Evolutionary conservation across 768 basidiomycete genomes (phyloP), one percentile per base, ranked within the genome.

Genomic region (Leccinum subtestaceum): DNA sequence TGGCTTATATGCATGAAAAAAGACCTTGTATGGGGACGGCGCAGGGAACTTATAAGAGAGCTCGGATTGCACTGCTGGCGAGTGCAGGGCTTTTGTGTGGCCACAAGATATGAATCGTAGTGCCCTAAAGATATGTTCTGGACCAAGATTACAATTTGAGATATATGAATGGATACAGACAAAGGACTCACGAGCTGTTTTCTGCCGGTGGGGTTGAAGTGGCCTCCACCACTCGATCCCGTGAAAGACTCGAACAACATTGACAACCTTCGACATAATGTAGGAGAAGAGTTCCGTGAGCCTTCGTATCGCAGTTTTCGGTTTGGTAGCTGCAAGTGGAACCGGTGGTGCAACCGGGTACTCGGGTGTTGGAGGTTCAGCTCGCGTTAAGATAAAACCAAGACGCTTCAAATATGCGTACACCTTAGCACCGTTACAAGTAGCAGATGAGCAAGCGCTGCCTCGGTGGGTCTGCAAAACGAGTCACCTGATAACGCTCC

Each of bases 1-100:
- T 2, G 96, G 96, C 68, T 96, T 97, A 77, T 95, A 96, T 4
- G 93, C 78, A 67, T 97, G 89, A 73, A 81, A 98, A 75, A 97
- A 98, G 4, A 93, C 81, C 53, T 82, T 77, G 70, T 95, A 98
- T 2, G 70, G 52, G 31, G 63, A 58, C 2, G 61, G 36, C 29
- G 13, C 3, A 6, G 52, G 49, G 7, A 46, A 60, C 31, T 6
- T 59, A 2, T 59, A n/a, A 13, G 46, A 12, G 23, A 11, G 34
- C 13, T 25, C 40, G n/a, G 52, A 58, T 64, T 55, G 31, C 58
- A 58, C 34, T 68, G 19, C 25, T 2, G 49, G 50, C 15, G 12
- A 29, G 70, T 21, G 86, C 74, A 45, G 32, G 5, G 85, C 80
- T 11, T 77, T 58, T 8, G 68, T 63, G 68, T 89, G 85, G 1